These are phyloP conservation scores for Diaporthe sp. DNA, from an alignment of 2,329 filamentous ascomycete genomes.

Conservation along the genomic window DNA sequence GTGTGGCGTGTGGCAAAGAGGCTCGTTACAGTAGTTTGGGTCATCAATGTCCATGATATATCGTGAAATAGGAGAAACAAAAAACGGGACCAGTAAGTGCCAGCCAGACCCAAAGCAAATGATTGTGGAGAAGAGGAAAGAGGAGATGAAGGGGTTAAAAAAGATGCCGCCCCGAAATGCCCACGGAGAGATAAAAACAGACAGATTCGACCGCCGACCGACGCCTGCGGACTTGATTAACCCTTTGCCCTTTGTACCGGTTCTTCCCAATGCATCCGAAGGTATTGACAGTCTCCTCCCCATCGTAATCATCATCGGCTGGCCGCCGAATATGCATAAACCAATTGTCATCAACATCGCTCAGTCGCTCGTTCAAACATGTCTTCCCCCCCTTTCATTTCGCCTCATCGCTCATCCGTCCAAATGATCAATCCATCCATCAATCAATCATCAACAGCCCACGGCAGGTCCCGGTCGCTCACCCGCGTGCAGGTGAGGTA, in stretches of 20 bases:
- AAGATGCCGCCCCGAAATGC: constrained; percentile 29
- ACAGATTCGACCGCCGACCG: constrained; percentile 20
- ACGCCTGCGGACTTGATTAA: constrained; percentile 13
- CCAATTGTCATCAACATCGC: constrained; percentile 23
- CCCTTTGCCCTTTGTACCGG: constrained; percentile 1
- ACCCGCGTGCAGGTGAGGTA: constrained; percentile 66
- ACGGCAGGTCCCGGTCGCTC: constrained; percentile 63
- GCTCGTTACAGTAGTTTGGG: constrained; percentile 36
- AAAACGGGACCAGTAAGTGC: constrained; percentile 10
- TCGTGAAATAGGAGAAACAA: constrained; percentile 35
- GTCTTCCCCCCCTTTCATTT: constrained; percentile 2
- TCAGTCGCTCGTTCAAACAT: neutral
- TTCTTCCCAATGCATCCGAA: constrained; percentile 16
- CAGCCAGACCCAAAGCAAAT: constrained; percentile 17
- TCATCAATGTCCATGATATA: constrained; percentile 40
- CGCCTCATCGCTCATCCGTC: neutral
- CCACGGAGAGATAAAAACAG: constrained; percentile 1
- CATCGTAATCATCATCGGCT: neutral
- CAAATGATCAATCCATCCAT: neutral
- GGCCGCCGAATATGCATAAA: constrained; percentile 14
- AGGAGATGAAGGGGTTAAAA: neutral
- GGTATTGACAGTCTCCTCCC: constrained; percentile 1
- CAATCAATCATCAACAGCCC: constrained; percentile 54
- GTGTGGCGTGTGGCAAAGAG: neutral
- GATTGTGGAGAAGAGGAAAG: constrained; percentile 2